Percentiles rank a stretch among this genome's conserved stretches.
Conservation (phyloP, 2,329 filamentous ascomycete species). For the Fusarium sacchari region DNA sequence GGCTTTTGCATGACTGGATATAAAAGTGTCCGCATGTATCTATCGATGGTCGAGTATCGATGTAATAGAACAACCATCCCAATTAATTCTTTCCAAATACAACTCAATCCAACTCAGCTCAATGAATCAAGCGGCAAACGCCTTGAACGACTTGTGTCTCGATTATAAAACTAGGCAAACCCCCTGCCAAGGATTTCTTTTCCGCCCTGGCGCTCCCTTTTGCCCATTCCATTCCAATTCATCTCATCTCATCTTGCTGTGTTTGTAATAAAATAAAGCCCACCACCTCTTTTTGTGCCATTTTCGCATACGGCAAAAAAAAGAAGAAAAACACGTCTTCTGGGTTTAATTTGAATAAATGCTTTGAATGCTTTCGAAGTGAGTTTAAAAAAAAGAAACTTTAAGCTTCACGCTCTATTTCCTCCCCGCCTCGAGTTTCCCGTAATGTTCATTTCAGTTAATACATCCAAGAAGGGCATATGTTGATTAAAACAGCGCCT, state of each 20-base stretch:
- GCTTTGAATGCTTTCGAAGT: constrained; percentile 34
- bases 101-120: neutral
- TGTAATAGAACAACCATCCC: constrained; percentile 26
- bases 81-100: neutral
- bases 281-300: neutral
- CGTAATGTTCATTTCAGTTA: constrained; percentile 37
- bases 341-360: constrained; percentile 36
- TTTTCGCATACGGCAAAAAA: neutral
- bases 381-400: constrained; percentile 15
- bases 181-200: constrained; percentile 32
- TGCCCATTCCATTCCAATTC: neutral
- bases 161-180: constrained; percentile 38
- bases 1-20: constrained; percentile 17
- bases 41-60: constrained; percentile 22
- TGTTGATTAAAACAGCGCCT: neutral
- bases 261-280: constrained; percentile 12
- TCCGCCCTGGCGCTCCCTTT: constrained; percentile 28
- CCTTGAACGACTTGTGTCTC: constrained; percentile 25
- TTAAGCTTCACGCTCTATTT: constrained; percentile 19
- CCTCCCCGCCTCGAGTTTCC: constrained; percentile 4
- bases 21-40: constrained; percentile 22
- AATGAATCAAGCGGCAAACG: constrained; percentile 18
- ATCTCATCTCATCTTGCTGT: neutral
- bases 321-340: neutral
- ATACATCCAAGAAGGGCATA: constrained; percentile 26